Evolutionary conservation across 192 early-diverging fungal genomes (phyloP).

Genomic region (Gryganskiella cystojenkinii): DNA sequence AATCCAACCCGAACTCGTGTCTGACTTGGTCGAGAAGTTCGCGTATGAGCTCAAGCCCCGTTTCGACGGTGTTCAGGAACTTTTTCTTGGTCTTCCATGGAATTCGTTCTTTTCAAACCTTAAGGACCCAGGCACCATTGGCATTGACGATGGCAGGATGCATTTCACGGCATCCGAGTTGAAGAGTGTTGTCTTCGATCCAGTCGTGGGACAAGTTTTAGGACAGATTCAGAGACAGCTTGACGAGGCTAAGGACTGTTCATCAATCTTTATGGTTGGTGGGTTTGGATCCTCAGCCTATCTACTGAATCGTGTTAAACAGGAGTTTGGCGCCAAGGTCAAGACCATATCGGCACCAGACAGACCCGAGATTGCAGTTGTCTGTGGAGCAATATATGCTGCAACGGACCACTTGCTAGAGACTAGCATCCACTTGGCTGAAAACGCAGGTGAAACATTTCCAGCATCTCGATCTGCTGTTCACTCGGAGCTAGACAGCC

Average conservation of each 20-base stretch:
- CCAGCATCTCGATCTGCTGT: too few species aligned
- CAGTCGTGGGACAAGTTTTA: conserved; percentile 12
- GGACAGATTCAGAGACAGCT: conserved; percentile 18
- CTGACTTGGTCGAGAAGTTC: conserved; percentile 11
- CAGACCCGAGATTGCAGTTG: conserved; percentile 54
- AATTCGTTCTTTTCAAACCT: conserved; percentile 4
- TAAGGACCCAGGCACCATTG: conserved; percentile 2
- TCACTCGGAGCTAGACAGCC: too few species aligned
- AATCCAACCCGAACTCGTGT: conserved; percentile 22
- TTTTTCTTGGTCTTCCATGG: background rate
- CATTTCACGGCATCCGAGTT: conserved; percentile 5
- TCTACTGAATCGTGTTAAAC: conserved; percentile 50
- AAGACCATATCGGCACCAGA: conserved; percentile 50
- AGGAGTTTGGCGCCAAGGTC: conserved; percentile 43
- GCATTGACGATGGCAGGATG: conserved; percentile 11
- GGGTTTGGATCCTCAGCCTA: conserved; percentile 62
- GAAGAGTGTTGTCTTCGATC: conserved; percentile 9
- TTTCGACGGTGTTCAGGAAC: conserved; percentile 1
- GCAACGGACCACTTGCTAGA: conserved; percentile 57
- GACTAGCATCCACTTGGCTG: too few species aligned
- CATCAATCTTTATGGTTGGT: conserved; percentile 56
- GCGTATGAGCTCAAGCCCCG: conserved; percentile 8
- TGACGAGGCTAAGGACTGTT: conserved; percentile 17
- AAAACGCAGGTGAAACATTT: too few species aligned
- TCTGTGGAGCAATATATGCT: conserved; percentile 61